Conservation (phyloP, 2,329 filamentous ascomycete genomes). For the Ophiostoma novo-ulmi region DNA sequence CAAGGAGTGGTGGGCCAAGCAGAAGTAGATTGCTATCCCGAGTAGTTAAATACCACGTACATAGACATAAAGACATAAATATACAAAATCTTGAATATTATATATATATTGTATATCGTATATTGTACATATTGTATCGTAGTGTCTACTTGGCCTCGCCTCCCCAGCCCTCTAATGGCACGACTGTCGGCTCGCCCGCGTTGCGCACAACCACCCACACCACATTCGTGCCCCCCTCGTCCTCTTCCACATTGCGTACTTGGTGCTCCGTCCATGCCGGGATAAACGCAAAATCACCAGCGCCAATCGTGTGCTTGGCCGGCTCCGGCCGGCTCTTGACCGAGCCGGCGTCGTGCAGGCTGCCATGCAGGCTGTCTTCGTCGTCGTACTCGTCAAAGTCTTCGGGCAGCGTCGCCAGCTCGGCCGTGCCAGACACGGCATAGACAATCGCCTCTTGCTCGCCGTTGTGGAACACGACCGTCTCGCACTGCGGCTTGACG, state of each 20-base stretch:
- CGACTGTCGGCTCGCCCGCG: conserved; percentile 56
- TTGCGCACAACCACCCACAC: conserved; percentile 62
- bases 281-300: conserved; percentile 66
- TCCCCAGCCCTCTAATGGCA: conserved; percentile 60
- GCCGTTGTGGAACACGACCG: conserved; percentile 64
- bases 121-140: too few species aligned
- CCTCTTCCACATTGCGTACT: conserved; percentile 54
- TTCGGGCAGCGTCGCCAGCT: conserved; percentile 52
- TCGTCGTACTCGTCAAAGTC: conserved; percentile 47
- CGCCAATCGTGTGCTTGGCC: conserved; percentile 53
- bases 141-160: conserved; percentile 36
- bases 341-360: conserved; percentile 39
- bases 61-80: neutral
- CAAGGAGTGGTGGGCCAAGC: conserved; percentile 25
- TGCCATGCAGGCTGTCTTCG: conserved; percentile 39
- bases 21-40: conserved; percentile 5
- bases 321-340: conserved; percentile 31
- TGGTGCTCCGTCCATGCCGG: conserved; percentile 68
- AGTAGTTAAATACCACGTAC: neutral
- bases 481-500: conserved; percentile 56
- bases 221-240: conserved; percentile 46
- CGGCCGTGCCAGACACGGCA: conserved; percentile 55
- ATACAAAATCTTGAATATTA: neutral
- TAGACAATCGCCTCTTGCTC: conserved; percentile 68
- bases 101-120: neutral